Percentiles rank a stretch among this genome's conserved stretches.
These are phyloP conservation scores for Castanea mollissima DNA, from an alignment of 306 rosid genomes.

Conservation along the genomic window DNA sequence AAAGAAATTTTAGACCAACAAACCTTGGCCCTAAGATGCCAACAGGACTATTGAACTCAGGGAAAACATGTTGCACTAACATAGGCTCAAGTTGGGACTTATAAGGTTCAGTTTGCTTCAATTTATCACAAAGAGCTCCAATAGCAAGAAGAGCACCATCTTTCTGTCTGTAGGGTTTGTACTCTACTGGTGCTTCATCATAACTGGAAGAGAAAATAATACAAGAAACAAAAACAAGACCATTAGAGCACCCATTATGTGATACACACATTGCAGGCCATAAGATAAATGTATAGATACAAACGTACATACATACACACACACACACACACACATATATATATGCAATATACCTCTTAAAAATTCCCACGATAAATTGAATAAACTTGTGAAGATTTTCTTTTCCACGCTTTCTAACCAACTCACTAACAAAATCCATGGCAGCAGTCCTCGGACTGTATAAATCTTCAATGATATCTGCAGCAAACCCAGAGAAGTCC, in stretches of 20 bases:
- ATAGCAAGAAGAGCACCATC: slow-evolving; percentile 99
- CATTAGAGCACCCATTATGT: slow-evolving; percentile 14
- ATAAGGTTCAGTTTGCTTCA: slow-evolving; percentile 94
- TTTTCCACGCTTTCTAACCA: slow-evolving; percentile 91
- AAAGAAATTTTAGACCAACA: slow-evolving; percentile 16
- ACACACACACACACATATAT: too few relatives aligned
- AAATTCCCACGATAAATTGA: slow-evolving; percentile 76
- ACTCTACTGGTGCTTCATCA: slow-evolving; percentile 70
- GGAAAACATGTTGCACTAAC: slow-evolving; percentile 98
- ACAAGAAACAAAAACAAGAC: background rate
- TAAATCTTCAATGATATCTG: slow-evolving; percentile 93
- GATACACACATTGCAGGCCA: background rate
- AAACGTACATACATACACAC: too few relatives aligned
- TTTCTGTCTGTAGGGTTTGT: slow-evolving; percentile 86
- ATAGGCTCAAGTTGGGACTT: slow-evolving; percentile 91
- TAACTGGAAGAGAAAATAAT: slow-evolving; percentile 47
- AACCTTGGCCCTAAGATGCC: slow-evolving; percentile 98
- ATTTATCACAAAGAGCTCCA: slow-evolving; percentile 94
- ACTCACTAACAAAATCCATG: slow-evolving; percentile 95
- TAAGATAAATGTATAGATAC: background rate
- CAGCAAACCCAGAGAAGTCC: slow-evolving; percentile 18
- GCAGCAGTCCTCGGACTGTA: slow-evolving; percentile 98
- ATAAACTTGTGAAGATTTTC: slow-evolving; percentile 91
- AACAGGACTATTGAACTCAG: slow-evolving; percentile 86
- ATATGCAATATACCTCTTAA: slow-evolving; percentile 55